Conservation (phyloP, 768 basidiomycete species). For the Ephemerocybe angulata region DNA sequence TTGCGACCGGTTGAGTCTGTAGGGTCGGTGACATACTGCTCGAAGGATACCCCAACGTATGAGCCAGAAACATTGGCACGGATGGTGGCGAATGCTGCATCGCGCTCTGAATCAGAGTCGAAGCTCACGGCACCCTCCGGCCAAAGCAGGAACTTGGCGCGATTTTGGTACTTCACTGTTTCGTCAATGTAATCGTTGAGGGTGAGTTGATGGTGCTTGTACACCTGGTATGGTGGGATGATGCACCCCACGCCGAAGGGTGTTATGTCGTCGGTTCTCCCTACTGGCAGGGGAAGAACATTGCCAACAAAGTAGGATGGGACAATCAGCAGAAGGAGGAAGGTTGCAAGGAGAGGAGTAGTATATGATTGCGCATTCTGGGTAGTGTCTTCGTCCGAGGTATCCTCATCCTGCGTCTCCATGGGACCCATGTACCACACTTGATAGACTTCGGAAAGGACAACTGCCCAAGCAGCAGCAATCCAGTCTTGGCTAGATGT, state of each 20-base stretch:
- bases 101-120: conserved; percentile 44
- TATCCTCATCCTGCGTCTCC: conserved; percentile 18
- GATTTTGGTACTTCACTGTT: conserved; percentile 38
- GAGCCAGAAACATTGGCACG: conserved; percentile 32
- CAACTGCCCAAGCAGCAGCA: conserved; percentile 70
- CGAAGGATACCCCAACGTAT: conserved; percentile 69
- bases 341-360: conserved; percentile 32
- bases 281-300: conserved; percentile 37
- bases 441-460: conserved; percentile 51
- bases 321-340: conserved; percentile 44
- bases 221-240: conserved; percentile 46
- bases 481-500: conserved; percentile 68
- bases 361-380: conserved; percentile 12
- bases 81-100: conserved; percentile 45
- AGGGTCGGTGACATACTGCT: conserved; percentile 49
- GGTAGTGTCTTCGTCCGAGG: not conserved
- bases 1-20: conserved; percentile 30
- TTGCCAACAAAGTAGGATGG: conserved; percentile 50
- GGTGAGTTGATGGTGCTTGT: conserved; percentile 37
- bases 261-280: conserved; percentile 39
- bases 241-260: conserved; percentile 65
- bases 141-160: conserved; percentile 67
- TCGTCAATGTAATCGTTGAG: conserved; percentile 64
- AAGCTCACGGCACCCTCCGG: conserved; percentile 78
- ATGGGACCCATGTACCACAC: conserved; percentile 53